These are phyloP conservation scores for Willaertia magna DNA, from an alignment of 208 protist genomes.

Conservation along the genomic window DNA sequence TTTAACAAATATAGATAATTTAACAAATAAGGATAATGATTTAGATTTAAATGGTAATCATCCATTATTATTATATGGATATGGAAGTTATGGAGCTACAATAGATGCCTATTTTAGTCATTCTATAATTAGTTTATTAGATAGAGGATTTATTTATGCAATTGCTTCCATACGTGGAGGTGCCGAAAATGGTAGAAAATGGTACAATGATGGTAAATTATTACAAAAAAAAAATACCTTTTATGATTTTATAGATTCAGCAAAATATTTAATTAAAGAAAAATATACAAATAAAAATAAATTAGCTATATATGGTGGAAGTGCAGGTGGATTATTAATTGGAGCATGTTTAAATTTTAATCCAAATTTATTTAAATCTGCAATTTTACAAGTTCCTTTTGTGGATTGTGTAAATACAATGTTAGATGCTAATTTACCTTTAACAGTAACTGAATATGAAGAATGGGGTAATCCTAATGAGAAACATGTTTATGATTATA, in stretches of 20 bases:
- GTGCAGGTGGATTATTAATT: conserved; percentile 75
- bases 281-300: conserved; percentile 46
- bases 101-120: not conserved
- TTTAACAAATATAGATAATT: not conserved
- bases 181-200: conserved; percentile 68
- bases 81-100: conserved; percentile 59
- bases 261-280: conserved; percentile 58
- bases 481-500: conserved; percentile 78
- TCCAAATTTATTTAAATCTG: conserved; percentile 62
- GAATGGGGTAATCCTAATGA: conserved; percentile 88
- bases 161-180: conserved; percentile 76
- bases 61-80: conserved; percentile 68
- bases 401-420: conserved; percentile 84
- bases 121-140: conserved; percentile 37
- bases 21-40: conserved; percentile 22
- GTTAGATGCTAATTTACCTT: conserved; percentile 68
- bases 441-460: conserved; percentile 64
- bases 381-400: conserved; percentile 67
- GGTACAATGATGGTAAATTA: conserved; percentile 72
- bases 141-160: conserved; percentile 71
- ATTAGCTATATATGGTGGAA: conserved; percentile 68
- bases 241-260: conserved; percentile 68
- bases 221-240: conserved; percentile 80
- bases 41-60: conserved; percentile 47
- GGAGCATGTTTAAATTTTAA: conserved; percentile 76